Conservation (phyloP, 2,329 filamentous ascomycete species). For the Penicillium sp. region DNA sequence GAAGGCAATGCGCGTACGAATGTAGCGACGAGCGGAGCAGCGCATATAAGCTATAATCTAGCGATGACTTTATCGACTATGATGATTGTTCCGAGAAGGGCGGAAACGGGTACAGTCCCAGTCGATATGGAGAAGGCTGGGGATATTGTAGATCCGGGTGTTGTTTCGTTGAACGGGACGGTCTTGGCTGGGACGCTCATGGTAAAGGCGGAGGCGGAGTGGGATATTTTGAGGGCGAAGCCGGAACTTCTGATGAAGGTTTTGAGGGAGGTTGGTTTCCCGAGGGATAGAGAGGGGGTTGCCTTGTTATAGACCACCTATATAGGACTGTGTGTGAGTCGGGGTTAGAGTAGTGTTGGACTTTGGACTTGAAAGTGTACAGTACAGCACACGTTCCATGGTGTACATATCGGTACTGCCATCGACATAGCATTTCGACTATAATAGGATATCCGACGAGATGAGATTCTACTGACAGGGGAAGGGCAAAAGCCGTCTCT, state of each 20-base stretch:
- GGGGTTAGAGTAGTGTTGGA: too few species aligned
- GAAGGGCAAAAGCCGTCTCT: too few species aligned
- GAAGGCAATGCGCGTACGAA: constrained; percentile 15
- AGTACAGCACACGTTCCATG: too few species aligned
- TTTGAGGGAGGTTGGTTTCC: constrained; percentile 43
- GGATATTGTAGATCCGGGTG: constrained; percentile 33
- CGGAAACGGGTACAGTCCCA: constrained; percentile 44
- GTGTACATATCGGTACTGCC: too few species aligned
- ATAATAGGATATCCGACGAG: too few species aligned
- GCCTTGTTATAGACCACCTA: background rate
- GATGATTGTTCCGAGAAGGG: constrained; percentile 52
- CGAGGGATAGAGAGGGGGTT: constrained; percentile 19
- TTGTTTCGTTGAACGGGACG: constrained; percentile 56
- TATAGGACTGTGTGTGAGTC: too few species aligned
- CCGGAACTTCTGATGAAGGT: constrained; percentile 44
- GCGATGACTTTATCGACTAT: constrained; percentile 55
- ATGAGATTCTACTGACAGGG: too few species aligned
- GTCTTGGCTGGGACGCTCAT: constrained; percentile 57
- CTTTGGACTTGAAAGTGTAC: too few species aligned
- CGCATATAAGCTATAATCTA: constrained; percentile 57
- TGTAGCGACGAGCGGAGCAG: constrained; percentile 31
- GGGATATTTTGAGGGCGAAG: constrained; percentile 47
- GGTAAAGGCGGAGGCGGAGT: constrained; percentile 57
- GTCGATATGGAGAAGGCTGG: constrained; percentile 36
- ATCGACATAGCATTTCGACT: too few species aligned